Evolutionary conservation across 805 yeast species (phyloP).

Genomic region (Scheffersomyces amazonensis): DNA sequence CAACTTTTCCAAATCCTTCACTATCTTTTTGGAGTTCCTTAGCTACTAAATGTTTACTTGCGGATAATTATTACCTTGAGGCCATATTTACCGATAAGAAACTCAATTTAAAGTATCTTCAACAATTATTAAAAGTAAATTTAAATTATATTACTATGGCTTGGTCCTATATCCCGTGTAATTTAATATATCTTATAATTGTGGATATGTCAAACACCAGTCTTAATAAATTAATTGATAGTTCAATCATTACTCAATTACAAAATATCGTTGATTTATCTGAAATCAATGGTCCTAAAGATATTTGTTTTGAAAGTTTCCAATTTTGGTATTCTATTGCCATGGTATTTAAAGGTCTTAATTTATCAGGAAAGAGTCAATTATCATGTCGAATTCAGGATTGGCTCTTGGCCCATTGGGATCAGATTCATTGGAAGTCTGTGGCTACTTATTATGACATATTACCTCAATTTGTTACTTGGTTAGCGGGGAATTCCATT

Average conservation of each 20-base stretch:
- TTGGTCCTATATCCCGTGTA: slow-evolving; percentile 25
- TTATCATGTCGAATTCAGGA: slow-evolving; percentile 30
- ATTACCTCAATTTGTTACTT: slow-evolving; percentile 30
- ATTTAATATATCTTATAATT: slow-evolving; percentile 19
- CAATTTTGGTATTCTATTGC: slow-evolving; percentile 52
- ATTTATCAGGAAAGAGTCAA: slow-evolving; percentile 22
- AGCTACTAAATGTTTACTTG: not conserved
- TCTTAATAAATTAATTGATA: slow-evolving; percentile 27
- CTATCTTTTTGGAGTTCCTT: not conserved
- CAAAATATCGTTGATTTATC: slow-evolving; percentile 51
- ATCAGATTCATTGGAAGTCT: too few species aligned
- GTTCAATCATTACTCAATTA: slow-evolving; percentile 42
- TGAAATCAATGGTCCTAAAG: slow-evolving; percentile 60
- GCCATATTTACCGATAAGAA: not conserved
- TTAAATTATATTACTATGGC: not conserved
- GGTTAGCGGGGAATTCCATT: slow-evolving; percentile 53
- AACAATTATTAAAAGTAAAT: not conserved
- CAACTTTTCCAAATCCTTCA: not conserved
- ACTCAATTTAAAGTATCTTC: not conserved
- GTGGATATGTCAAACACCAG: slow-evolving; percentile 5
- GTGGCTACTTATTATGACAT: not conserved
- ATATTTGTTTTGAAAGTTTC: slow-evolving; percentile 44
- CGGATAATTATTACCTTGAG: not conserved
- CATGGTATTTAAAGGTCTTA: slow-evolving; percentile 21
- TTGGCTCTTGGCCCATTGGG: slow-evolving; percentile 56